Evolutionary conservation across 768 basidiomycete species (phyloP), one percentile per base, ranked within the genome.

Genomic region (Peribolospora kevripleyi): DNA sequence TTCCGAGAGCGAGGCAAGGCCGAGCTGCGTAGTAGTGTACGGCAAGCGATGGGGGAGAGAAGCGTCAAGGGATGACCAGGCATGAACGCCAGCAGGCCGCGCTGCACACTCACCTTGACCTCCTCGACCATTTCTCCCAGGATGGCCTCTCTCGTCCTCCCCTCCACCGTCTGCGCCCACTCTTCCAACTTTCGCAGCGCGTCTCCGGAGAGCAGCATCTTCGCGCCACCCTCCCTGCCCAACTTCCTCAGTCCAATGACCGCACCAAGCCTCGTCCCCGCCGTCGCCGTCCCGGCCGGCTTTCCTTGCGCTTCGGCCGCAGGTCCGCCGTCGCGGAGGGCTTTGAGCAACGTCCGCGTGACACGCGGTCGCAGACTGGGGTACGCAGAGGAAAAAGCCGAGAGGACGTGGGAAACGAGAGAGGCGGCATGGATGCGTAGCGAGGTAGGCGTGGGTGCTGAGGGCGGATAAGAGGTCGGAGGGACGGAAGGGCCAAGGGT

Each of bases 301-400:
- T 46, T 48, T 58, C 85, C 83, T 61, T 83, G 80, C 0, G 85
- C 85, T 3, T 90, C 79, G 11, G 81, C 82, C 36, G 83, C 74
- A 40, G 93, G 72, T 13, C 86, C 86, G 2, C 87, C 62, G 37
- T 61, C 61, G 1, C 86, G 74, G 2, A 97, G 76, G 0, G 88
- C 86, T 8, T 88, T 74, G 3, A 93, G 73, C 3, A 97, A 77
- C 0, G 91, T 93, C 66, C 93, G 93, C 73, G 88, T 84, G 50
- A 95, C 81, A 10, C 91, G 81, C 39, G 83, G 80, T 1, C 82
- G 78, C 10, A 90, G 75, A 0, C 81, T 80, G 0, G 86, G 84
- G 66, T 90, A 88, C 3, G 85, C 84, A n/a, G 82, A 81, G 0
- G 81, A 80, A 61, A 86, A 83, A 59, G 79, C 80, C 0, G 78